phyloP scores from a whole-genome alignment of 192 early-diverging fungal species.

The Backusella tarrabulga region DNA sequence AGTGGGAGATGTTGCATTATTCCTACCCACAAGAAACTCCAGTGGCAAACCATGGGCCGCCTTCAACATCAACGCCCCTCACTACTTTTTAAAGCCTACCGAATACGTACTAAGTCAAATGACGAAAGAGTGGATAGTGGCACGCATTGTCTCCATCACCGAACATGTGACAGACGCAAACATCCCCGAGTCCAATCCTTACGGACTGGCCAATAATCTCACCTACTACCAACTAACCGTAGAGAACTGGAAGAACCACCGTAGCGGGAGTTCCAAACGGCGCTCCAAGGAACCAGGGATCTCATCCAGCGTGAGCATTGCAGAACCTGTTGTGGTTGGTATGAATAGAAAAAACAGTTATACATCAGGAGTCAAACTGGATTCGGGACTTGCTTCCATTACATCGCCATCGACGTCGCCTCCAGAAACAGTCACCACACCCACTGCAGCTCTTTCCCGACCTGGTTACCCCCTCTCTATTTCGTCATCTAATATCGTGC shows the following conservation, averaged over 20 bases:
- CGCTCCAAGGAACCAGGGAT: not conserved
- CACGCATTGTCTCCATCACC: conserved; percentile 46
- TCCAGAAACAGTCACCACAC: not conserved
- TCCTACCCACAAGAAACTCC: conserved; percentile 53
- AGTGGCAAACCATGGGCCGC: conserved; percentile 57
- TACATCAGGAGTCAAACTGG: not conserved
- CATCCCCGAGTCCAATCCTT: conserved; percentile 39
- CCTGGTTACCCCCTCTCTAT: not conserved
- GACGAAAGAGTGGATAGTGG: conserved; percentile 50
- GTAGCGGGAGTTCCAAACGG: conserved; percentile 14
- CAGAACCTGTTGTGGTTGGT: not conserved
- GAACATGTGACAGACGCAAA: conserved; percentile 45
- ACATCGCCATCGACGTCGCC: not conserved
- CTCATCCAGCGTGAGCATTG: not conserved
- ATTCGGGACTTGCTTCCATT: not conserved
- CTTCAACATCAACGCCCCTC: conserved; percentile 55
- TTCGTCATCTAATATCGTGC: conserved; percentile 19
- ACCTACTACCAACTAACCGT: conserved; percentile 53
- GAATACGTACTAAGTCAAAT: conserved; percentile 37
- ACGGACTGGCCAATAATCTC: conserved; percentile 48
- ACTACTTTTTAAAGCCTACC: conserved; percentile 51
- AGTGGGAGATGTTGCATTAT: conserved; percentile 53
- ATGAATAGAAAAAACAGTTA: conserved; percentile 7
- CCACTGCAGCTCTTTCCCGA: not conserved
- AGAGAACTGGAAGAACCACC: conserved; percentile 39